These are phyloP conservation scores for Globisporangium spiculum DNA, from an alignment of 352 stramenopile genomes.

Conservation along the genomic window DNA sequence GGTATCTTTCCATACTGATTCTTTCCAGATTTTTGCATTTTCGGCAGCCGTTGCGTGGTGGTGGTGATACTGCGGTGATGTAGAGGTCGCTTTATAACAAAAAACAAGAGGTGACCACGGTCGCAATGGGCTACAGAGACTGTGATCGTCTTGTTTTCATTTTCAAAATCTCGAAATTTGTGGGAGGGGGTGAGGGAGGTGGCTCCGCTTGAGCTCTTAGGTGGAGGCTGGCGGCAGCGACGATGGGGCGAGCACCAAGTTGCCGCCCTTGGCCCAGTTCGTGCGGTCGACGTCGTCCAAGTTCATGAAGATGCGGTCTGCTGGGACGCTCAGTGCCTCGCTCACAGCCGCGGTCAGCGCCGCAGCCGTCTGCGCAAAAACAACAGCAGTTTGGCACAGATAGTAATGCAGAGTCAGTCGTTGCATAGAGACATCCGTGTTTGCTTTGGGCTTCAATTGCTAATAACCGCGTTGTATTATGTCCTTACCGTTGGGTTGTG, in stretches of 20 bases:
- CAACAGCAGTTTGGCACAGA: neutral
- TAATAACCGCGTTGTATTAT: neutral
- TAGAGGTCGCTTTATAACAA: too few relatives aligned
- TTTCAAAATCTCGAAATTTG: neutral
- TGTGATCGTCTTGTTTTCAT: too few relatives aligned
- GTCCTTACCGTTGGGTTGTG: slow-evolving; percentile 39
- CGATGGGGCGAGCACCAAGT: slow-evolving; percentile 21
- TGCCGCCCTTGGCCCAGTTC: slow-evolving; percentile 45
- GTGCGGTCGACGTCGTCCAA: slow-evolving; percentile 43
- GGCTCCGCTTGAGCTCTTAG: neutral
- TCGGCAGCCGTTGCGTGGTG: neutral
- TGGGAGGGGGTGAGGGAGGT: neutral
- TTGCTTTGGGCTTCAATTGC: neutral
- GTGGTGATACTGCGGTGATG: too few relatives aligned
- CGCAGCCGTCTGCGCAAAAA: slow-evolving; percentile 30
- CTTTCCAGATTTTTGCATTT: neutral
- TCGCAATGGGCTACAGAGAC: too few relatives aligned
- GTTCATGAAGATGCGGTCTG: slow-evolving; percentile 54
- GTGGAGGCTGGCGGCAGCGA: slow-evolving; percentile 4
- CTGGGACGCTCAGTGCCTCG: slow-evolving; percentile 34
- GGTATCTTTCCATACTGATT: neutral
- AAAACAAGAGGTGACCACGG: too few relatives aligned
- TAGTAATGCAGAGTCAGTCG: neutral
- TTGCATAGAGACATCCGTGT: neutral
- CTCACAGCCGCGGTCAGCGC: slow-evolving; percentile 41